Conservation (phyloP, 306 rosid species). For the Boehmeria nivea region DNA sequence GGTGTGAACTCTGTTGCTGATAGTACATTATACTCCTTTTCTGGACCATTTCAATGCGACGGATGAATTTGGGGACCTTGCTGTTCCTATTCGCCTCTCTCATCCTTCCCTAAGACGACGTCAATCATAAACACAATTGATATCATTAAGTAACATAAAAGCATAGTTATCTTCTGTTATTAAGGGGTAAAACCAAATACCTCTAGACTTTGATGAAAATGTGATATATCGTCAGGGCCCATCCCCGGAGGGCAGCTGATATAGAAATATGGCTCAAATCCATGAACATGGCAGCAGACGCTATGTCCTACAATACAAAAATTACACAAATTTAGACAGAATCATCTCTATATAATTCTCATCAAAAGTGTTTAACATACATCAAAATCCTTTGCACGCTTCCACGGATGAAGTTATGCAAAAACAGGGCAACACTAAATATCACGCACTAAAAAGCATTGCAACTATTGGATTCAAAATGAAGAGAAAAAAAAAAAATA, state of each 20-base stretch:
- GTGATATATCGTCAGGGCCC: constrained; percentile 87
- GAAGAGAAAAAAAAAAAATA: too few relatives aligned
- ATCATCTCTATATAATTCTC: not conserved
- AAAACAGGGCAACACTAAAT: too few relatives aligned
- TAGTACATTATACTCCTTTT: constrained; percentile 87
- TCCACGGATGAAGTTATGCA: not conserved
- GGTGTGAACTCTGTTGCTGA: constrained; percentile 60
- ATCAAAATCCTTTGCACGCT: too few relatives aligned
- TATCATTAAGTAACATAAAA: constrained; percentile 9
- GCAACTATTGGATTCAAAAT: too few relatives aligned
- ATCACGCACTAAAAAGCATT: too few relatives aligned
- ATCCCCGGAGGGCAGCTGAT: constrained; percentile 80
- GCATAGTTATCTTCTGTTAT: constrained; percentile 7
- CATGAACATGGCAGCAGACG: constrained; percentile 90
- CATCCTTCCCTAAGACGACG: constrained; percentile 67
- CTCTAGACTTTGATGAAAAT: constrained; percentile 73
- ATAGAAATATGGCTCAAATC: constrained; percentile 94
- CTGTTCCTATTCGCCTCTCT: constrained; percentile 77
- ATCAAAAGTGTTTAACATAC: not conserved
- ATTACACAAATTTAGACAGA: not conserved
- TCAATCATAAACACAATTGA: constrained; percentile 14
- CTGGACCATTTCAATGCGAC: constrained; percentile 75
- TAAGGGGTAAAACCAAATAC: constrained; percentile 34
- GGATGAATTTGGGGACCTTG: constrained; percentile 55
- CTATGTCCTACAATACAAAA: constrained; percentile 62